Percentiles rank a stretch among this genome's conserved stretches.
phyloP scores from a whole-genome alignment of 106 monocot genomes.

The Dendrobium huoshanense region DNA sequence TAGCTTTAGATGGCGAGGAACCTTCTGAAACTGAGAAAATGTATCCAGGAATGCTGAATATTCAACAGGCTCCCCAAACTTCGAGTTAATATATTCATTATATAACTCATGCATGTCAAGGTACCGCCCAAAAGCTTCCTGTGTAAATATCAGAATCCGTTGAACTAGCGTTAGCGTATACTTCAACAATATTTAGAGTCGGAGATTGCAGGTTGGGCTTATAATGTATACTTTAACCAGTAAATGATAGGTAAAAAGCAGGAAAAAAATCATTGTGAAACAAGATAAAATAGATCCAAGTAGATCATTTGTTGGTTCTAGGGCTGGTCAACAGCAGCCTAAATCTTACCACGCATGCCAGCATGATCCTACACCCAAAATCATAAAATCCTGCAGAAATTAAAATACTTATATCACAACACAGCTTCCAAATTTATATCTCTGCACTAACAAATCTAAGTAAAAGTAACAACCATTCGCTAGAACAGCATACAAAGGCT shows the following conservation, averaged over 20 bases:
- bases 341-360: slow-evolving; percentile 60
- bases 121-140: slow-evolving; percentile 95
- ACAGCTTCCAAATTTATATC: slow-evolving; percentile 9
- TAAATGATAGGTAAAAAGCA: neutral
- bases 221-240: neutral
- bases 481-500: neutral
- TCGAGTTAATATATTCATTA: slow-evolving; percentile 91
- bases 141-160: slow-evolving; percentile 2
- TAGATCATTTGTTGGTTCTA: neutral
- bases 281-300: neutral
- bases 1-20: slow-evolving; percentile 53
- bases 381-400: slow-evolving; percentile 72
- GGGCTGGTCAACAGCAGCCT: slow-evolving; percentile 14
- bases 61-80: slow-evolving; percentile 77
- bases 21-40: slow-evolving; percentile 64
- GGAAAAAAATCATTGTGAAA: neutral
- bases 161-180: neutral
- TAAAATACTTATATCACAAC: slow-evolving; percentile 69
- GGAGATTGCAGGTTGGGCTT: neutral
- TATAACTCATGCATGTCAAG: slow-evolving; percentile 93
- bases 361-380: slow-evolving; percentile 54
- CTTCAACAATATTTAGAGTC: neutral
- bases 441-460: neutral
- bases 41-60: slow-evolving; percentile 69
- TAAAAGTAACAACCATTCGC: neutral